Evolutionary conservation across 208 protist genomes (phyloP).

Genomic region (Trypanosoma boissoni): DNA sequence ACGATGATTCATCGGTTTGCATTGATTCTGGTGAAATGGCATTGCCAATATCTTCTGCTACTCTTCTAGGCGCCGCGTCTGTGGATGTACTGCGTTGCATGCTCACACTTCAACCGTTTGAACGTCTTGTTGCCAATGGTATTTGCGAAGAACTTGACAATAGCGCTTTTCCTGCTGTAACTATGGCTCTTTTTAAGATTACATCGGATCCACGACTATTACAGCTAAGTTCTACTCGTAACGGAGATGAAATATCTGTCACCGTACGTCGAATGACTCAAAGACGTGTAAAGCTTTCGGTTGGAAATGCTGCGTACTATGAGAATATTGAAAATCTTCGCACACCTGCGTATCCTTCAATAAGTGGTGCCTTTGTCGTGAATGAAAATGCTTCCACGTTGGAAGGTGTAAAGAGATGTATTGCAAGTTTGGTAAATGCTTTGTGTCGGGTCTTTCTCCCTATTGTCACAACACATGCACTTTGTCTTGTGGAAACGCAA

Average conservation of each 20-base stretch:
- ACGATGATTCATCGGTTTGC: slow-evolving; percentile 76
- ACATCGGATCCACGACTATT: slow-evolving; percentile 75
- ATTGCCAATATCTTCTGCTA: slow-evolving; percentile 67
- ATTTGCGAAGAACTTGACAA: slow-evolving; percentile 69
- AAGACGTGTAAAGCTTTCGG: slow-evolving; percentile 68
- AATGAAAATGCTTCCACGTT: slow-evolving; percentile 35
- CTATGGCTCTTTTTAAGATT: slow-evolving; percentile 80
- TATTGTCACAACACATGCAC: slow-evolving; percentile 70
- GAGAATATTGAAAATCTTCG: slow-evolving; percentile 84
- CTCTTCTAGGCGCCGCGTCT: slow-evolving; percentile 70
- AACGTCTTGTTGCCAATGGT: slow-evolving; percentile 59
- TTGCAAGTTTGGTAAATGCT: slow-evolving; percentile 62
- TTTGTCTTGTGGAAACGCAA: slow-evolving; percentile 55
- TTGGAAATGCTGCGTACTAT: slow-evolving; percentile 63
- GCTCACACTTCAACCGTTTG: slow-evolving; percentile 79
- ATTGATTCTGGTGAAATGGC: slow-evolving; percentile 81
- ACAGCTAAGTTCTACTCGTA: slow-evolving; percentile 49
- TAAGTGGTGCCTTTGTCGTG: slow-evolving; percentile 56
- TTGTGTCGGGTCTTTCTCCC: slow-evolving; percentile 54
- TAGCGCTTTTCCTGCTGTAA: slow-evolving; percentile 62
- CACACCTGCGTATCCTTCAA: slow-evolving; percentile 49
- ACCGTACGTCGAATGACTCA: slow-evolving; percentile 67
- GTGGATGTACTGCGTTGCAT: slow-evolving; percentile 87
- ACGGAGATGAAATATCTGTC: slow-evolving; percentile 51
- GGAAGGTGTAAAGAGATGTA: slow-evolving; percentile 55